Evolutionary conservation across 345 rosid species (phyloP), one percentile per base, ranked within the genome.

Genomic region (Dipteronia sinensis): DNA sequence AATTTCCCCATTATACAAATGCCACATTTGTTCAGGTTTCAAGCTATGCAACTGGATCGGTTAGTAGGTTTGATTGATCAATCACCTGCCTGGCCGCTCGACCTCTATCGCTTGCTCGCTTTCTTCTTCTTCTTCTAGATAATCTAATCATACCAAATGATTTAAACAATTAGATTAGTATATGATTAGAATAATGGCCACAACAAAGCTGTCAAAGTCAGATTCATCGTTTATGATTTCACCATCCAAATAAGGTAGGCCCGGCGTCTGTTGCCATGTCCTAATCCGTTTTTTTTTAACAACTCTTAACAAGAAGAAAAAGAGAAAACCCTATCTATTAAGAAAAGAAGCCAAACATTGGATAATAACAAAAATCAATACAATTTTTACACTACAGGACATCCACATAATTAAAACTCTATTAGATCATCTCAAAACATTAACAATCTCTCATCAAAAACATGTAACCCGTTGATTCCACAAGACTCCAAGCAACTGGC

Each of bases 241-340:
- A 61, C 20, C 27, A 12, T 65, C 75, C 27, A 23, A 46, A 53
- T 46, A 25, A 11, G 23, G 70, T 75, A 69, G 77, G 70, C 19
- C 68, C 71, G 11, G 71, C 29, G 67, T 76, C 78, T 65, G 81
- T 78, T 80, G 74, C 76, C 38, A n/a, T 0, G 83, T 82, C 85
- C 55, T 67, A 4, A 75, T 79, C 83, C 13, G 15, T 11, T 23
- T 38, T 73, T 38, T 73, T 38, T 23, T 4, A 38, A 38, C 19
- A 34, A 12, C 59, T 40, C 55, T 31, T 23, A 40, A 20, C 20
- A 59, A 2, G 0, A 22, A 20, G 46, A 63, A 15, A 44, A 16
- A 31, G 3, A 55, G 19, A 51, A 68, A 29, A 72, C 12, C 63
- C 63, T 58, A 75, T 15, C 67, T 51, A 58, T 4, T 9, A 19